Evolutionary conservation across 768 basidiomycete genomes (phyloP).

Genomic region (Naganishia friedmannii): DNA sequence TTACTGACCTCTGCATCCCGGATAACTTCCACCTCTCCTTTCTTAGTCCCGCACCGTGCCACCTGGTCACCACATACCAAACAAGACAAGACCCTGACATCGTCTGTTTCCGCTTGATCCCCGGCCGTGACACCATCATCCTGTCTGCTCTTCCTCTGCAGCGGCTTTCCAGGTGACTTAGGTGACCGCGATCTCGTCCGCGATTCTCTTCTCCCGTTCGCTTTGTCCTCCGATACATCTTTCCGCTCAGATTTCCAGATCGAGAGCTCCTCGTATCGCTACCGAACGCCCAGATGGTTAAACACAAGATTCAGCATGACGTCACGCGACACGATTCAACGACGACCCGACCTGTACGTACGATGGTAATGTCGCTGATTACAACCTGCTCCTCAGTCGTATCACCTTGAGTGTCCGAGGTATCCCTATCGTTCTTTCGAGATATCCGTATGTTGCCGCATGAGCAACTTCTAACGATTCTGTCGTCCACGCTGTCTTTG

Average conservation of each 20-base stretch:
- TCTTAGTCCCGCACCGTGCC: not conserved
- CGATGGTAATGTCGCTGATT: not conserved
- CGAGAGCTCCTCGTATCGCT: not conserved
- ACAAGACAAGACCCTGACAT: conserved; percentile 5
- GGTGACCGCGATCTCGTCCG: not conserved
- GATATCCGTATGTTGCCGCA: not conserved
- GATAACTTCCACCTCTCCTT: not conserved
- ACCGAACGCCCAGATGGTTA: not conserved
- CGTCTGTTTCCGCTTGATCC: not conserved
- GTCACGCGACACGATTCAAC: not conserved
- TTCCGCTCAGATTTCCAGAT: not conserved
- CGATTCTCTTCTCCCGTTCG: not conserved
- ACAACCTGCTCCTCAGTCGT: not conserved
- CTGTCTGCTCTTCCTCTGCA: not conserved
- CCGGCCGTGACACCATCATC: not conserved
- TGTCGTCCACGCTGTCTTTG: not conserved
- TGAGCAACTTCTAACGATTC: not conserved
- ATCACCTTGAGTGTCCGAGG: not conserved
- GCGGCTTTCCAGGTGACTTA: not conserved
- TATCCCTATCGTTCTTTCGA: not conserved
- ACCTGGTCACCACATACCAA: conserved; percentile 9
- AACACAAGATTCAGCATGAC: not conserved
- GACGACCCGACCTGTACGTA: not conserved
- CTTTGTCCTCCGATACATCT: not conserved
- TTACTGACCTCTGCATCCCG: not conserved